Conservation (phyloP, 257 asterid species). For the Solanum rostratum region DNA sequence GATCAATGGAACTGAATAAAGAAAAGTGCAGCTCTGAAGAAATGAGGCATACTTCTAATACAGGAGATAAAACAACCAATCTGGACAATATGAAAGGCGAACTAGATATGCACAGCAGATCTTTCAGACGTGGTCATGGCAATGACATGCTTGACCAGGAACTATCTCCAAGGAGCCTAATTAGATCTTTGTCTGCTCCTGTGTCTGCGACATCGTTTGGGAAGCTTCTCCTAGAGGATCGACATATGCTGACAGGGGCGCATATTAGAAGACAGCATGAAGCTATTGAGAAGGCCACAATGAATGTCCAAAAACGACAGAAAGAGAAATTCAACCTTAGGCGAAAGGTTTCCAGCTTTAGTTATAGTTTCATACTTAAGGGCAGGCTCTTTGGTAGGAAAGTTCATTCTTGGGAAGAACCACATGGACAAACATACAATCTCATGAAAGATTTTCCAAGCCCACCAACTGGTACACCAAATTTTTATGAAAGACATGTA, state of each 20-base stretch:
- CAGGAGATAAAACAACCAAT: slow-evolving; percentile 16
- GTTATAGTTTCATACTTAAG: slow-evolving; percentile 63
- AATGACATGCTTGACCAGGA: slow-evolving; percentile 35
- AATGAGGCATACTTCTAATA: slow-evolving; percentile 16
- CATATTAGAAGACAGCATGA: slow-evolving; percentile 80
- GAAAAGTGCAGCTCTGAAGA: slow-evolving; percentile 22
- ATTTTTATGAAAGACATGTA: slow-evolving; percentile 53
- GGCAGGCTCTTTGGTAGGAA: slow-evolving; percentile 76
- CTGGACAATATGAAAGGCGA: slow-evolving; percentile 21
- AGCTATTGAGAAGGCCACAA: slow-evolving; percentile 45
- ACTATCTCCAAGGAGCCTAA: slow-evolving; percentile 59
- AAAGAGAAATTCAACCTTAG: slow-evolving; percentile 72
- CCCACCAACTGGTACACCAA: slow-evolving; percentile 37
- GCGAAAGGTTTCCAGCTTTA: slow-evolving; percentile 78
- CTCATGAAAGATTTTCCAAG: slow-evolving; percentile 37
- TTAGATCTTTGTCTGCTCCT: slow-evolving; percentile 91
- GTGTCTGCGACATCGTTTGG: slow-evolving; percentile 78
- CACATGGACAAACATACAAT: slow-evolving; percentile 23
- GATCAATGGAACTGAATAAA: slow-evolving; percentile 21
- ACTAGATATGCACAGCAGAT: slow-evolving; percentile 37
- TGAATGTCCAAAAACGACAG: slow-evolving; percentile 47
- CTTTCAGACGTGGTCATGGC: slow-evolving; percentile 49
- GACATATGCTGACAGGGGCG: slow-evolving; percentile 62
- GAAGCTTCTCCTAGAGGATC: slow-evolving; percentile 86
- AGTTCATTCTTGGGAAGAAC: slow-evolving; percentile 40